Percentiles rank a stretch among this genome's conserved stretches.
These are phyloP conservation scores for Platanthera guangdongensis DNA, from an alignment of 106 monocot species.

Conservation along the genomic window DNA sequence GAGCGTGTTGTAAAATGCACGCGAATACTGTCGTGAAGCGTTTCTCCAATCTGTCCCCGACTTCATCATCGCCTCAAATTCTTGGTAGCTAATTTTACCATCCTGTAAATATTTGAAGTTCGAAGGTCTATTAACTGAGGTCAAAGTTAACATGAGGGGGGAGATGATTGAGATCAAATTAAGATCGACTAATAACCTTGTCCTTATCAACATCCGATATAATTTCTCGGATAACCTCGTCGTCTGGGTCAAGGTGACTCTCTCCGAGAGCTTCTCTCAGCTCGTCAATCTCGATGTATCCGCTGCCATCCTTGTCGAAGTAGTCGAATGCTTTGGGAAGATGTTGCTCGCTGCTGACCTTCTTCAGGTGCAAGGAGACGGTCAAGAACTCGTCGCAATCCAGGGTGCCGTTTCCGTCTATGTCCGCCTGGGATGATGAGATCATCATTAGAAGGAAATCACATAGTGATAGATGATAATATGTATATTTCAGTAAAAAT, in stretches of 20 bases:
- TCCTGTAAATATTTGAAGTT: conserved; percentile 35
- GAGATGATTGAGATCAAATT: neutral
- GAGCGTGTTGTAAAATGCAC: conserved; percentile 40
- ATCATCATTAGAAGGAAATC: too few species aligned
- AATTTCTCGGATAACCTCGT: conserved; percentile 60
- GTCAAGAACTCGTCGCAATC: conserved; percentile 85
- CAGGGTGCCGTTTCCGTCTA: conserved; percentile 64
- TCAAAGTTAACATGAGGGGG: neutral
- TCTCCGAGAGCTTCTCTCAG: conserved; percentile 67
- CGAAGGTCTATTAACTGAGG: neutral
- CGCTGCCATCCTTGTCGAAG: conserved; percentile 78
- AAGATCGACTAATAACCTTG: conserved; percentile 29
- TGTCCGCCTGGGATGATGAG: conserved; percentile 34
- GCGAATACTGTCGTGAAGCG: conserved; percentile 63
- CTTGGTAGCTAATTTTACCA: conserved; percentile 78
- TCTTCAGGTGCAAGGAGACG: conserved; percentile 63
- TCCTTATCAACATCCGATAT: conserved; percentile 71
- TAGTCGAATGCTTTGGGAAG: conserved; percentile 56
- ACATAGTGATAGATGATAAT: too few species aligned
- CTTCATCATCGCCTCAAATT: conserved; percentile 87
- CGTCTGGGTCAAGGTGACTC: conserved; percentile 28
- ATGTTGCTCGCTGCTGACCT: conserved; percentile 54
- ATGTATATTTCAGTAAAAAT: too few species aligned
- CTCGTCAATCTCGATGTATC: conserved; percentile 78
- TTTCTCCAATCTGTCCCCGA: conserved; percentile 78